These are phyloP conservation scores for Talaromyces proteolyticus DNA, from an alignment of 495 filamentous ascomycete genomes.

Conservation along the genomic window DNA sequence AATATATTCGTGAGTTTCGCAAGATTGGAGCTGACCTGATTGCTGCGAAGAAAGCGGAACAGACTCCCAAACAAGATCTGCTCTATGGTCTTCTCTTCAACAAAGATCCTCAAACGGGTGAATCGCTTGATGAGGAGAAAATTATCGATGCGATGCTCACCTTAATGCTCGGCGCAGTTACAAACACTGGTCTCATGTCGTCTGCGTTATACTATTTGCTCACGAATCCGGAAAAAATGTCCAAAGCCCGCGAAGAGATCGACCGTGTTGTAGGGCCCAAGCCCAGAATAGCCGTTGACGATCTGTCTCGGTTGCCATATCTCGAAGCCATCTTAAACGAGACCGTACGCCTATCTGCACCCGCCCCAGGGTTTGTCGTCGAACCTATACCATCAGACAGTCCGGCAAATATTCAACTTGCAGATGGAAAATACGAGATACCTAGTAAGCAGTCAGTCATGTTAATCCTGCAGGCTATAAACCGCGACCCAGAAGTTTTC, in stretches of 20 bases:
- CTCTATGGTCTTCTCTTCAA: conserved; percentile 63
- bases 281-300: conserved; percentile 34
- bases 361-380: conserved; percentile 59
- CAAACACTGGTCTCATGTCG: conserved; percentile 36
- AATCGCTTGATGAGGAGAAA: conserved; percentile 51
- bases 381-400: conserved; percentile 45
- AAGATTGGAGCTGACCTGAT: conserved; percentile 55
- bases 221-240: conserved; percentile 26
- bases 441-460: conserved; percentile 54
- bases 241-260: conserved; percentile 34
- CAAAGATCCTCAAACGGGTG: conserved; percentile 60
- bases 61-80: conserved; percentile 58
- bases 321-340: conserved; percentile 64
- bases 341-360: conserved; percentile 61
- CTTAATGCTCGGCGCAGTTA: conserved; percentile 41
- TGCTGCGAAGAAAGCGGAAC: conserved; percentile 44
- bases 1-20: conserved; percentile 51
- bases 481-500: conserved; percentile 63
- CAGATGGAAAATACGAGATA: conserved; percentile 62
- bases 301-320: conserved; percentile 62
- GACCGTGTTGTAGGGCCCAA: conserved; percentile 29
- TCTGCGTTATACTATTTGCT: conserved; percentile 41
- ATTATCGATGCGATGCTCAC: conserved; percentile 63
- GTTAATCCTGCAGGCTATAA: conserved; percentile 57
- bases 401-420: conserved; percentile 42